A percentile compares a stretch with the other conserved stretches of the same genome.
These are phyloP conservation scores for Tylopilus orsonianus DNA, from an alignment of 1,284 basidiomycete genomes.

Conservation along the genomic window DNA sequence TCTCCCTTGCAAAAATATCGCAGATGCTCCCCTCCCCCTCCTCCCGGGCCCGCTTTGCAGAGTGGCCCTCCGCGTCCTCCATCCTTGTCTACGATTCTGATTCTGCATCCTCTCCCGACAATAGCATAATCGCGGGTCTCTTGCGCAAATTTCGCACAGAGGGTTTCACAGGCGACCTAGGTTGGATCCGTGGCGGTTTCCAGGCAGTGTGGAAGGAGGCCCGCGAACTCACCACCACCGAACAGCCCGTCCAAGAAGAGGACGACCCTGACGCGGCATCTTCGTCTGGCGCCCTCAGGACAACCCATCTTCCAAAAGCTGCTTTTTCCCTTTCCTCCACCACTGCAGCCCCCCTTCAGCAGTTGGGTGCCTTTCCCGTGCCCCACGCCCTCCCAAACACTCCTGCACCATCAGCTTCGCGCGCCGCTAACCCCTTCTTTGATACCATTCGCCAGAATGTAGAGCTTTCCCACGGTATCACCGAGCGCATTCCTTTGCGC, in stretches of 20 bases:
- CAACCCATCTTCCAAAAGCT: slow-evolving; percentile 59
- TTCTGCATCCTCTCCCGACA: slow-evolving; percentile 55
- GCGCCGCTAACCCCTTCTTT: slow-evolving; percentile 77
- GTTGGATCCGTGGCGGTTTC: slow-evolving; percentile 82
- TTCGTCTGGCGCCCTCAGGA: slow-evolving; percentile 44
- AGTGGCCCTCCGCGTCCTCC: slow-evolving; percentile 53
- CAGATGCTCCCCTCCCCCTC: slow-evolving; percentile 69
- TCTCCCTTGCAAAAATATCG: slow-evolving; percentile 71
- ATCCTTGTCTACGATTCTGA: slow-evolving; percentile 88
- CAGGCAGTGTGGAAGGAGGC: slow-evolving; percentile 62
- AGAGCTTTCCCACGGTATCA: slow-evolving; percentile 85
- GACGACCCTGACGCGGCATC: slow-evolving; percentile 44
- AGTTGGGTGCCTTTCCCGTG: slow-evolving; percentile 7
- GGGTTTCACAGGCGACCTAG: slow-evolving; percentile 64
- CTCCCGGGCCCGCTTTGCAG: slow-evolving; percentile 59
- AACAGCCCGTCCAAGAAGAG: slow-evolving; percentile 45
- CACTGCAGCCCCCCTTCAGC: slow-evolving; percentile 20
- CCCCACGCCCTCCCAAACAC: slow-evolving; percentile 23
- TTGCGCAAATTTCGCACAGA: slow-evolving; percentile 81
- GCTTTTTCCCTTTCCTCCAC: slow-evolving; percentile 67
- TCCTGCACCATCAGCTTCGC: slow-evolving; percentile 18
- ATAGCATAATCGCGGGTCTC: slow-evolving; percentile 75
- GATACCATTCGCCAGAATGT: slow-evolving; percentile 95
- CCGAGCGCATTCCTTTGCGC: slow-evolving; percentile 77
- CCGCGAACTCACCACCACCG: slow-evolving; percentile 51